A percentile compares a stretch with the other conserved stretches of the same genome.
phyloP scores from a whole-genome alignment of 306 rosid genomes.

The Adenanthera pavonina region DNA sequence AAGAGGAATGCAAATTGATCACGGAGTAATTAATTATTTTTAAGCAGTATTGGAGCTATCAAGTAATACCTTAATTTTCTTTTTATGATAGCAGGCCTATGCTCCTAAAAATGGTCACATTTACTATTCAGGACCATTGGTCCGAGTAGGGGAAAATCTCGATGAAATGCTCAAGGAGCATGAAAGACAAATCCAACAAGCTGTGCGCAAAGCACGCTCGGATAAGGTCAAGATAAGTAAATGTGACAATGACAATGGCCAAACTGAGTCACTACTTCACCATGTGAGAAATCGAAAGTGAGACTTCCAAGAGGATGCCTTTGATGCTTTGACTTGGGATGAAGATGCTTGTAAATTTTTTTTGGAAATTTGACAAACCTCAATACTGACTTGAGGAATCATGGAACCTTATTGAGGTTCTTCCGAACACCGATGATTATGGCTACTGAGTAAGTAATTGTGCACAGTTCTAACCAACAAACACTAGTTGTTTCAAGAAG shows the following conservation, averaged over 20 bases:
- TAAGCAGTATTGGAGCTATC: conserved; percentile 30
- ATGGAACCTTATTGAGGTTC: conserved; percentile 27
- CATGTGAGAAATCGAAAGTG: conserved; percentile 43
- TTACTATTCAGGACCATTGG: conserved; percentile 80
- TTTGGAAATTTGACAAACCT: background rate
- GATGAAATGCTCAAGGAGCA: conserved; percentile 89
- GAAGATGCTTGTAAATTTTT: conserved; percentile 19
- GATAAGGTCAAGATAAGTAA: conserved; percentile 60
- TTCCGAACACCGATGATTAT: conserved; percentile 8
- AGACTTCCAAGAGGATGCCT: conserved; percentile 34
- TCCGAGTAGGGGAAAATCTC: conserved; percentile 67
- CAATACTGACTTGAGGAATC: background rate
- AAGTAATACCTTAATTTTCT: conserved; percentile 34
- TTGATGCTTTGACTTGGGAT: conserved; percentile 6
- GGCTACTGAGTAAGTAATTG: background rate
- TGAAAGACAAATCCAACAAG: conserved; percentile 77
- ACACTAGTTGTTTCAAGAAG: conserved; percentile 1
- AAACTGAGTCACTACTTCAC: conserved; percentile 59
- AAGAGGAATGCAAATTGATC: background rate
- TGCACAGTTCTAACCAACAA: conserved; percentile 8
- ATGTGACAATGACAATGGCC: conserved; percentile 45
- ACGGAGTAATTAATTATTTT: background rate
- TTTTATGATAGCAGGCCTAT: conserved; percentile 49
- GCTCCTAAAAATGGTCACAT: conserved; percentile 56
- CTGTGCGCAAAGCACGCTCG: conserved; percentile 72